Evolutionary conservation across 306 rosid species (phyloP), one percentile per base, ranked within the genome.

Genomic region (Cicer bijugum): DNA sequence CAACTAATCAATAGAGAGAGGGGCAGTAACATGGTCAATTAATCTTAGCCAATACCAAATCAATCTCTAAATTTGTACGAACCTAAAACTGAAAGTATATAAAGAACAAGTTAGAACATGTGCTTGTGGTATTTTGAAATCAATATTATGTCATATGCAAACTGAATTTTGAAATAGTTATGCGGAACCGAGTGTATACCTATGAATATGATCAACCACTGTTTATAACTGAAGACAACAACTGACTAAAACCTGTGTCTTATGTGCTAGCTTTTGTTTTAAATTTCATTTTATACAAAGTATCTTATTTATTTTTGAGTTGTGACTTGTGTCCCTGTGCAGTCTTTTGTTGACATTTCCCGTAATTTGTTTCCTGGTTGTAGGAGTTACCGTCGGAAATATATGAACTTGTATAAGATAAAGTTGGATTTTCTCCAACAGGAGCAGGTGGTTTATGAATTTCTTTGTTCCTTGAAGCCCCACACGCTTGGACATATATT

Each of bases 341-440:
- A 8, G 62, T 64, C 66, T 74, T 47, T 56, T 43, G 16, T 57
- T 46, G 65, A 69, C 61, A 47, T 15, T 69, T 69, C 61, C 69
- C 2, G 58, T 70, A 52, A 67, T 45, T 20, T 60, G 46, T 66
- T 84, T 69, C 71, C 69, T 66, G 78, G 57, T 74, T 85, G 59
- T 86, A 93, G 98, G 81, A 88, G 77, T 76, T 84, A 82, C 79
- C 93, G 98, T 39, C 91, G 89, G 81, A 88, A 80, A 66, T 93
- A 93, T 78, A 88, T 88, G 67, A 82, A 86, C 51, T 76, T 86
- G 60, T 93, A 93, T 89, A 93, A 89, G 84, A 81, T 60, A 69
- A 93, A 93, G 87, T 70, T 93, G 87, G 85, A 86, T 80, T 88
- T 82, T 87, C 96, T 93, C 53, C 94, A 71, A 77, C 90, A 83